Evolutionary conservation across 192 early-diverging fungal genomes (phyloP), one percentile per base, ranked within the genome.

Genomic region (Blastocladiella britannica): DNA sequence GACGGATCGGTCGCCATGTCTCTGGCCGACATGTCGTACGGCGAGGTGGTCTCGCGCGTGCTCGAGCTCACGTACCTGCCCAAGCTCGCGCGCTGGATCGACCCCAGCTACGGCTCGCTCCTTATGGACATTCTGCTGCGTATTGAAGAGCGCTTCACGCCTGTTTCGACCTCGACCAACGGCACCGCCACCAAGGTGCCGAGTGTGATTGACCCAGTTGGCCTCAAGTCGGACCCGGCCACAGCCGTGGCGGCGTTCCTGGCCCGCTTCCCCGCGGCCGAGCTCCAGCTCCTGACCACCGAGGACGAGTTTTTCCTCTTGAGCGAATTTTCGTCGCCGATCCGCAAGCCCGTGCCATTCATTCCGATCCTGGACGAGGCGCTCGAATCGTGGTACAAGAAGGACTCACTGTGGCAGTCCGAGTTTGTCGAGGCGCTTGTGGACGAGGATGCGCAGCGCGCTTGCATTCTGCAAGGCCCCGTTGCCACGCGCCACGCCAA

Each of bases 21-120:
- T n/a, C 69, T 96, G 57, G 79, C 84, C 59, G 86, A 90, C 37
- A 93, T 96, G 90, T 92, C 93, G 7, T 96, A 96, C 63, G 70
- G 77, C 55, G 87, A 93, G 62, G 89, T 92, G 26, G 70, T 82
- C 28, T 65, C 72, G 60, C 87, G 93, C 51, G 58, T 92, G 70
- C 70, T 91, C 20, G 84, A 85, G 67, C 76, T 89, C 22, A 62
- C 91, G 69, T 93, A 84, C 63, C 69, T 85, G 54, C 61, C 70
- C 52, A 72, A 82, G 54, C 71, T 88, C 64, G 53, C 63, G 31
- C 75, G 83, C 27, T 96, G 92, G 92, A 82, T 89, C 51, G 81
- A 88, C 58, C 25, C 68, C 23, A 69, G 87, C 5, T 76, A 82
- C 58, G 72, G 74, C 24, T 79, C 83, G 61, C 65, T 87, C 3